These are phyloP conservation scores for Bryoerythrophyllum caledonicum DNA, from an alignment of 225 moss, liverwort and hornwort genomes.

Conservation along the genomic window DNA sequence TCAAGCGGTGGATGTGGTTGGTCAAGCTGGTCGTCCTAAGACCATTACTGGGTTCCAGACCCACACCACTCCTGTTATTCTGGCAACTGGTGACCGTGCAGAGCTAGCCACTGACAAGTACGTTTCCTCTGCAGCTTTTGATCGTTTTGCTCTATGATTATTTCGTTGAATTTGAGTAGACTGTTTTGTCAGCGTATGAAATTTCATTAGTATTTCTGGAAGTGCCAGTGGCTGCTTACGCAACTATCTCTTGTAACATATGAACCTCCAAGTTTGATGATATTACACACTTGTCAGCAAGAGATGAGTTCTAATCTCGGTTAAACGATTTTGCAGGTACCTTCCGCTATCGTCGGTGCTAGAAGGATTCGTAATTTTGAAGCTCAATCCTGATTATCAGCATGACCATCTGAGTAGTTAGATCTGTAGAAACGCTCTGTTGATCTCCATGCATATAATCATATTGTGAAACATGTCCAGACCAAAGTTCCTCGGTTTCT, in stretches of 20 bases:
- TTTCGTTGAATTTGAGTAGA: neutral
- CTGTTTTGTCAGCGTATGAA: neutral
- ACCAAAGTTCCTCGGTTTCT: constrained; percentile 6
- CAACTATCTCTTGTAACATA: neutral
- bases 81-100: constrained; percentile 97
- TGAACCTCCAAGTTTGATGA: neutral
- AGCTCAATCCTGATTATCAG: constrained; percentile 95
- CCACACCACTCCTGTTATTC: constrained; percentile 95
- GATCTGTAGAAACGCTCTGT: constrained; percentile 28
- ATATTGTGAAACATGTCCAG: constrained; percentile 25
- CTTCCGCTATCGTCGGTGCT: constrained; percentile 91
- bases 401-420: constrained; percentile 97
- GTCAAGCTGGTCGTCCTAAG: constrained; percentile 98
- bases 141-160: neutral
- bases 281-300: neutral
- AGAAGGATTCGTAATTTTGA: constrained; percentile 96
- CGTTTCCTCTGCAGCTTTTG: constrained; percentile 17
- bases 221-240: neutral
- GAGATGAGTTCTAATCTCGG: constrained; percentile 11
- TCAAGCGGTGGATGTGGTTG: constrained; percentile 98
- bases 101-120: constrained; percentile 98
- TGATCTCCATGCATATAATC: constrained; percentile 21
- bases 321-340: constrained; percentile 58
- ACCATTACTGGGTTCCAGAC: constrained; percentile 99
- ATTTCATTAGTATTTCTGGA: neutral